These are phyloP conservation scores for Colletotrichum euphorbiae DNA, from an alignment of 2,329 filamentous ascomycete genomes.

Conservation along the genomic window DNA sequence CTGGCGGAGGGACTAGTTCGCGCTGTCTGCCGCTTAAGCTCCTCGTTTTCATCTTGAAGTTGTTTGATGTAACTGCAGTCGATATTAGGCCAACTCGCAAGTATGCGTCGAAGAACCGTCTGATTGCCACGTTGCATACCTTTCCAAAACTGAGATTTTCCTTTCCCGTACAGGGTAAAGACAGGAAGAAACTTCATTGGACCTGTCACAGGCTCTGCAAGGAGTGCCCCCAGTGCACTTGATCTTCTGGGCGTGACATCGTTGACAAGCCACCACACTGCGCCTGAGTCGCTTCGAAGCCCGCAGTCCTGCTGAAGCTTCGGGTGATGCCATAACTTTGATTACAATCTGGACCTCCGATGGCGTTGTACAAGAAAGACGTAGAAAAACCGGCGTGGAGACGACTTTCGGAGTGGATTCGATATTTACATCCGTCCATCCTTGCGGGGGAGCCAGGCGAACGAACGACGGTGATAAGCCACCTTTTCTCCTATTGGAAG, in stretches of 20 bases:
- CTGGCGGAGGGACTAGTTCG: constrained; percentile 34
- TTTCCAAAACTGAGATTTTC: constrained; percentile 51
- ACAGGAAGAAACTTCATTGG: constrained; percentile 52
- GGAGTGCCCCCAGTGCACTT: constrained; percentile 59
- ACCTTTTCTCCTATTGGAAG: background rate
- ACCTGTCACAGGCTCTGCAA: constrained; percentile 53
- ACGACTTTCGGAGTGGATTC: constrained; percentile 6
- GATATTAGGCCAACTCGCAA: background rate
- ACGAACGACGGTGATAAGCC: background rate
- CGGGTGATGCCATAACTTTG: background rate
- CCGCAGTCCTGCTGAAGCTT: background rate
- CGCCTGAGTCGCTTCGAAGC: constrained; percentile 1
- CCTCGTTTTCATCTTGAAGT: constrained; percentile 41
- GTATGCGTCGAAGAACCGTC: too few species aligned
- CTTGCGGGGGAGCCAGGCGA: constrained; percentile 1
- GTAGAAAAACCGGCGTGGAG: background rate
- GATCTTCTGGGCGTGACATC: constrained; percentile 59
- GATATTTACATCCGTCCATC: constrained; percentile 7
- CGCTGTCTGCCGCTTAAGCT: constrained; percentile 21
- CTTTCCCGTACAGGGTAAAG: constrained; percentile 54
- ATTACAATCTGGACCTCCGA: background rate
- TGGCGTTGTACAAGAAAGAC: too few species aligned
- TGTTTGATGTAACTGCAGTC: constrained; percentile 37
- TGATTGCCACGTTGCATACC: background rate
- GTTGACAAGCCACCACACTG: constrained; percentile 46